A percentile compares a stretch with the other conserved stretches of the same genome.
These are phyloP conservation scores for Atalantia buxifolia DNA, from an alignment of 345 rosid genomes.

Conservation along the genomic window DNA sequence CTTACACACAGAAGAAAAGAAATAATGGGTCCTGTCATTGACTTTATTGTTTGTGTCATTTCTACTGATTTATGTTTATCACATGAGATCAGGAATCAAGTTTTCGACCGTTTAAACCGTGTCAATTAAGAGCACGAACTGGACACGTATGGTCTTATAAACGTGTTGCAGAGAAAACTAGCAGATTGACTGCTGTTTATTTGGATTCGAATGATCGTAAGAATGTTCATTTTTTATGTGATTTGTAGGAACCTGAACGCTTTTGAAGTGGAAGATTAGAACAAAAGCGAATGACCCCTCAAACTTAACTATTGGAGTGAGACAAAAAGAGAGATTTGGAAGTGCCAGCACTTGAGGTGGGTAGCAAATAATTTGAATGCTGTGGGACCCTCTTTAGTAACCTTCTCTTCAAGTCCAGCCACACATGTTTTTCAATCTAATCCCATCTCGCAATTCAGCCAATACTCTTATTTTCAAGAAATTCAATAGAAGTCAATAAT, in stretches of 20 bases:
- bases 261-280: not conserved
- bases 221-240: not conserved
- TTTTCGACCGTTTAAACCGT: not conserved
- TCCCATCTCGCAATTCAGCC: conserved; percentile 8
- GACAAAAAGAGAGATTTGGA: conserved; percentile 26
- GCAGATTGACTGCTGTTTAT: not conserved
- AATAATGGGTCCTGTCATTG: not conserved
- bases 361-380: not conserved
- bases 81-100: not conserved
- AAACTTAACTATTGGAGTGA: not conserved
- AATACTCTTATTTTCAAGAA: conserved; percentile 16
- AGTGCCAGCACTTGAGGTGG: not conserved
- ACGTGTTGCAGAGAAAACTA: not conserved
- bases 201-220: not conserved
- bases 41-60: not conserved
- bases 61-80: not conserved
- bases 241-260: not conserved
- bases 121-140: not conserved
- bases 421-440: conserved; percentile 45
- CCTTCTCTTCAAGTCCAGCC: conserved; percentile 38
- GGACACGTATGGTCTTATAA: too few species aligned
- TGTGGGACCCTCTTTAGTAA: conserved; percentile 40
- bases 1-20: not conserved
- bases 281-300: not conserved
- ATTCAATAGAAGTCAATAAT: not conserved